Evolutionary conservation across 495 filamentous ascomycete genomes (phyloP).

Genomic region (Wilcoxina mikolae): DNA sequence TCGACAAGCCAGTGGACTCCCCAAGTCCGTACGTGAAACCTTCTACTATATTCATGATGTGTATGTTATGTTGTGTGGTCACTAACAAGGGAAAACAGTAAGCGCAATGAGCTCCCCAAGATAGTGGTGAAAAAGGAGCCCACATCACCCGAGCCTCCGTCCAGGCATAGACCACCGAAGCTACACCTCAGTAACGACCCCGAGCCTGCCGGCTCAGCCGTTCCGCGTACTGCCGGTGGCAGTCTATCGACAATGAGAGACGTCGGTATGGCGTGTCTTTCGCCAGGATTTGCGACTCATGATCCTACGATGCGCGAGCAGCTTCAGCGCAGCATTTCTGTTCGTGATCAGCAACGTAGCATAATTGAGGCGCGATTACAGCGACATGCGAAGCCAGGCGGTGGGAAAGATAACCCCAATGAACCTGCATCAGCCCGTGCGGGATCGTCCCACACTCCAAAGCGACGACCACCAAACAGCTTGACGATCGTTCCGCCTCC

Average conservation of each 20-base stretch:
- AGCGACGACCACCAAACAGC: conserved; percentile 67
- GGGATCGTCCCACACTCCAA: conserved; percentile 41
- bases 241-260: conserved; percentile 83
- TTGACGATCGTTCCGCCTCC: conserved; percentile 91
- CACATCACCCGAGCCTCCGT: conserved; percentile 62
- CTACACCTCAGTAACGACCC: conserved; percentile 61
- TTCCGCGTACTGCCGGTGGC: conserved; percentile 47
- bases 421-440: conserved; percentile 37
- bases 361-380: conserved; percentile 90
- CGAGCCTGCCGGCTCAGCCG: conserved; percentile 37
- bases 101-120: conserved; percentile 44
- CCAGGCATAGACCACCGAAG: conserved; percentile 71
- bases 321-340: conserved; percentile 80
- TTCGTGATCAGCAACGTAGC: conserved; percentile 82
- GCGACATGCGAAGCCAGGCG: conserved; percentile 47
- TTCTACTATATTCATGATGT: conserved; percentile 5
- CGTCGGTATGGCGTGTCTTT: conserved; percentile 85
- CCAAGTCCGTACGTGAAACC: conserved; percentile 8
- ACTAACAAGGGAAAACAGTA: conserved; percentile 36
- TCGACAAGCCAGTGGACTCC: neutral
- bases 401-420: conserved; percentile 38
- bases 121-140: conserved; percentile 96
- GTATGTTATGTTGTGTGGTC: conserved; percentile 13
- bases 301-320: conserved; percentile 95
- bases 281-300: conserved; percentile 87